A percentile compares a stretch with the other conserved stretches of the same genome.
Conservation (phyloP, 306 rosid genomes). For the Prunus salicina region DNA sequence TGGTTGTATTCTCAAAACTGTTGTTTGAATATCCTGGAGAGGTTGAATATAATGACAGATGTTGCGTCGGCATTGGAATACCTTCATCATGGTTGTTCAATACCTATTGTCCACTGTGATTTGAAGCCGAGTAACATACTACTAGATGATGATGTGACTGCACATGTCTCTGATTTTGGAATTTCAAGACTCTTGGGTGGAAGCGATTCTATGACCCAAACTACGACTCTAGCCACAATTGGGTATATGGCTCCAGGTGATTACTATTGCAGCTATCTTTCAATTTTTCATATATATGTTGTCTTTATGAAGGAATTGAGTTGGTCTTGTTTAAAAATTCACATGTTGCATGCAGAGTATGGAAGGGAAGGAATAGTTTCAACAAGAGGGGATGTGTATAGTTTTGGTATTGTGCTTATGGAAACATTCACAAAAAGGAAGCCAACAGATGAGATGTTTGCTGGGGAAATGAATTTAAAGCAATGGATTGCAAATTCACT, state of each 20-base stretch:
- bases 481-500: slow-evolving; percentile 20
- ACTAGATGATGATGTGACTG: too few relatives aligned
- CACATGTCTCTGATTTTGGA: too few relatives aligned
- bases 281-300: not conserved
- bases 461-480: slow-evolving; percentile 5
- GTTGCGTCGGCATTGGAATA: too few relatives aligned
- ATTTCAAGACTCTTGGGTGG: too few relatives aligned
- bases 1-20: too few relatives aligned
- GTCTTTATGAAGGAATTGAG: not conserved
- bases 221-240: too few relatives aligned
- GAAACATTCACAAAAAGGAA: slow-evolving; percentile 43
- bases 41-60: too few relatives aligned
- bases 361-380: slow-evolving; percentile 40
- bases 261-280: not conserved
- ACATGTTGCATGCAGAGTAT: slow-evolving; percentile 3
- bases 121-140: too few relatives aligned
- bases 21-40: too few relatives aligned
- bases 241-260: slow-evolving; percentile 54
- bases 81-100: too few relatives aligned
- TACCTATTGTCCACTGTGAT: too few relatives aligned
- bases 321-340: not conserved
- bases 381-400: slow-evolving; percentile 34
- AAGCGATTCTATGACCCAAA: too few relatives aligned
- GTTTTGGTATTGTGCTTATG: slow-evolving; percentile 41
- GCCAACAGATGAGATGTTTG: slow-evolving; percentile 39